Conservation (phyloP, 495 filamentous ascomycete genomes). For the Penicillium diatomitis region DNA sequence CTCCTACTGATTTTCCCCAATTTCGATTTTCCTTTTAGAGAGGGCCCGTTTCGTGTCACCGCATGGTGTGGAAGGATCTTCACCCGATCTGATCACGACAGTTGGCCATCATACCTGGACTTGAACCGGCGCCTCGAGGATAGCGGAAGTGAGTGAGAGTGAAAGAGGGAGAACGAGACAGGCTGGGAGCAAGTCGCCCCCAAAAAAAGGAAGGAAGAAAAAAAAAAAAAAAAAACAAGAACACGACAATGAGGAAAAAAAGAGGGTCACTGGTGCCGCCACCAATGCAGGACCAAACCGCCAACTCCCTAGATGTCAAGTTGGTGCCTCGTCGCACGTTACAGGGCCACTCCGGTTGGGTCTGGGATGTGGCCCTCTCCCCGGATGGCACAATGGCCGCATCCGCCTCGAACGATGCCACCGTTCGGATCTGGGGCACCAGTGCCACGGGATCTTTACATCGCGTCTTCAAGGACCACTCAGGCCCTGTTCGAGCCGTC, state of each 20-base stretch:
- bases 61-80: too few relatives aligned
- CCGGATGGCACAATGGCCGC: slow-evolving; percentile 18
- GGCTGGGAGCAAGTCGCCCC: background rate
- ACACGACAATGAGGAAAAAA: background rate
- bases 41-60: too few relatives aligned
- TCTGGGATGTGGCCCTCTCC: slow-evolving; percentile 20
- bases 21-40: too few relatives aligned
- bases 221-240: background rate
- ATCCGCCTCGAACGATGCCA: slow-evolving; percentile 18
- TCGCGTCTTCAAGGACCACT: slow-evolving; percentile 14
- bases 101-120: too few relatives aligned
- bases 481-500: slow-evolving; percentile 2
- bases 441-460: slow-evolving; percentile 8
- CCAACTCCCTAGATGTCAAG: slow-evolving; percentile 2
- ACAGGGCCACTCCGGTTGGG: slow-evolving; percentile 13
- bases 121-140: too few relatives aligned
- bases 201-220: background rate
- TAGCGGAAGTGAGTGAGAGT: background rate
- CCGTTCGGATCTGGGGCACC: slow-evolving; percentile 25
- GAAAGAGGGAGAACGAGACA: background rate
- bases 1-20: too few relatives aligned
- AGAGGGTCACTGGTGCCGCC: slow-evolving; percentile 1
- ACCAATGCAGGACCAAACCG: slow-evolving; percentile 2
- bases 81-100: too few relatives aligned
- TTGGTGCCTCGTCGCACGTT: slow-evolving; percentile 8